Base-by-base conservation (phyloP, 208 protist genomes). In the Acanthamoeba sp. region DNA sequence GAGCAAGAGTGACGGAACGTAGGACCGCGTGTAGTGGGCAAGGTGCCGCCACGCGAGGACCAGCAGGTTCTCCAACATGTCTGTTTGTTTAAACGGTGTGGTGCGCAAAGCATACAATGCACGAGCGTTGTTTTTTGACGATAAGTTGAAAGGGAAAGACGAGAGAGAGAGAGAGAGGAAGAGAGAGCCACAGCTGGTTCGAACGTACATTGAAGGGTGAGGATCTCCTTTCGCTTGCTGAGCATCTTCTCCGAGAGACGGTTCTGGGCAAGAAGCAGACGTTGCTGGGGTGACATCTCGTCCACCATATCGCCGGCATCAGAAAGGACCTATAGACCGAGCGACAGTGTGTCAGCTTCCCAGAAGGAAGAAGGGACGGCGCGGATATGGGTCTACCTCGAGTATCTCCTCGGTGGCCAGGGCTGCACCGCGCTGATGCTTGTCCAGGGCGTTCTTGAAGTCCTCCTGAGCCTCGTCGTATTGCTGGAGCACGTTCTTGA, bases 11-110 rank as follows among this genome's bases (percentile, higher is more conserved):
- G 90, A 34, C 2, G 90, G 69, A 14, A n/a, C 59, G 29, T 71
- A 93, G 40, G 34, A 42, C 3, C 66, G 69, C 1, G 66, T 93
- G 90, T 84, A 93, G 90, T 93, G 69, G 0, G 48, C 27, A 10
- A 93, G 66, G 52, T 93, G 90, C 9, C 71, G 40, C 90, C 90
- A 93, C 14, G 84, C 50, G n/a, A 93, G 32, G 34, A 93, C 29
- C 59, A 93, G 24, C 32, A 84, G 22, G 29, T 93, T 93, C 90
- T 93, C 90, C 59, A 93, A 24, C 48, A 93, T 93, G 42, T 93
- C 90, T 93, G 48, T 6, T 27, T 36, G 0, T 50, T 6, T 14
- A 50, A 20, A 14, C 45, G 45, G 9, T 50, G 45, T 9, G 42
- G 42, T 48, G 3, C 6, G 42, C 42, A 48, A 10, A 48, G 42